Evolutionary conservation across 805 yeast species (phyloP).

Genomic region (Limtongia smithiae): DNA sequence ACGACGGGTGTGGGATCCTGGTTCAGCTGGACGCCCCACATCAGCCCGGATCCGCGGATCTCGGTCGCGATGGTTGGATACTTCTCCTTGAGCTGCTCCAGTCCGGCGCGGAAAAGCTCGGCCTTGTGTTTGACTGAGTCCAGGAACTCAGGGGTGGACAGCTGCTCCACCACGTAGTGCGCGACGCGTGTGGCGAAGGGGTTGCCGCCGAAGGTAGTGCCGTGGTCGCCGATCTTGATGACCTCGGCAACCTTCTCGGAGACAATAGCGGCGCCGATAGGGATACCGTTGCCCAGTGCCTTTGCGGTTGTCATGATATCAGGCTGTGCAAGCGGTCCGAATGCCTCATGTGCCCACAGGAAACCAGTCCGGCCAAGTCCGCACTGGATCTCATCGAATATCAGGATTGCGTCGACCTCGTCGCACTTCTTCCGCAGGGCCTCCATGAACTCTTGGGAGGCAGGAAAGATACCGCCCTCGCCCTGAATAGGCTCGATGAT

Average conservation of each 20-base stretch:
- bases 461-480: constrained; percentile 87
- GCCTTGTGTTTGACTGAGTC: constrained; percentile 59
- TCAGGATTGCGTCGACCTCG: constrained; percentile 67
- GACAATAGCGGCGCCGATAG: constrained; percentile 90
- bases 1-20: constrained; percentile 63
- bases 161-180: constrained; percentile 63
- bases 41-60: constrained; percentile 83
- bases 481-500: constrained; percentile 98
- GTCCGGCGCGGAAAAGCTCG: constrained; percentile 47
- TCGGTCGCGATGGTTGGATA: constrained; percentile 61
- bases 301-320: constrained; percentile 93
- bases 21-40: constrained; percentile 76
- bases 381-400: constrained; percentile 95
- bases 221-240: constrained; percentile 90
- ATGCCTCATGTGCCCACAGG: constrained; percentile 83
- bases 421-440: constrained; percentile 65
- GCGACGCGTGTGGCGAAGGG: constrained; percentile 87
- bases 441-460: constrained; percentile 59
- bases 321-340: constrained; percentile 82
- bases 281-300: constrained; percentile 95
- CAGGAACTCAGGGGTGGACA: constrained; percentile 61
- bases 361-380: constrained; percentile 92
- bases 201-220: constrained; percentile 97
- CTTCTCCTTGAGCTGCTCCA: constrained; percentile 44
- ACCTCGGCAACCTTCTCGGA: constrained; percentile 70